Percentiles rank a stretch among this genome's conserved stretches.
These are phyloP conservation scores for Ceratobasidium papillatum DNA, from an alignment of 1,284 basidiomycete genomes.

Conservation along the genomic window DNA sequence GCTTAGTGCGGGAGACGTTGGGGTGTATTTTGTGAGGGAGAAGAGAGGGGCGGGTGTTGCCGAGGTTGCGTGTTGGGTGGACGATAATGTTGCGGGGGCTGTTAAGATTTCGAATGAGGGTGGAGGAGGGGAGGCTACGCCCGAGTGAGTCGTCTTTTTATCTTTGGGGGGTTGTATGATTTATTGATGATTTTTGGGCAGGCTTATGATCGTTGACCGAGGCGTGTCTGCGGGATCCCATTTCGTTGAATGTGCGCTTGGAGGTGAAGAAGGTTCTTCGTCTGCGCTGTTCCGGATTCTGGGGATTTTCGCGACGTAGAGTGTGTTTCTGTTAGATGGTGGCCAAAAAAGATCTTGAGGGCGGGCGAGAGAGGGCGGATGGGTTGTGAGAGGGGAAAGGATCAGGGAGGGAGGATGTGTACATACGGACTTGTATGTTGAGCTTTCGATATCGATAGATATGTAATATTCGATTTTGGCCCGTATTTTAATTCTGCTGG, in stretches of 20 bases:
- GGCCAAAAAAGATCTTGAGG: background rate
- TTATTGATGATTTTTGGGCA: slow-evolving; percentile 50
- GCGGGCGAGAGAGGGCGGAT: background rate
- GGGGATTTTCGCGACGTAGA: slow-evolving; percentile 77
- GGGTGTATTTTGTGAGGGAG: slow-evolving; percentile 74
- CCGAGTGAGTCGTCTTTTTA: slow-evolving; percentile 60
- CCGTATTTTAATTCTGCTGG: background rate
- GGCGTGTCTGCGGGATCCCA: slow-evolving; percentile 80
- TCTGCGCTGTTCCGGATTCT: slow-evolving; percentile 85
- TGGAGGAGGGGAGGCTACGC: slow-evolving; percentile 59
- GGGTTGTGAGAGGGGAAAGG: too few species aligned
- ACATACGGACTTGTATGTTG: background rate
- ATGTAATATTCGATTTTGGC: slow-evolving; percentile 2
- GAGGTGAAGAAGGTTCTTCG: slow-evolving; percentile 79
- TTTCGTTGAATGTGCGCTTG: slow-evolving; percentile 82
- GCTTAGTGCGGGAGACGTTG: slow-evolving; percentile 79
- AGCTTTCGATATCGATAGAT: slow-evolving; percentile 8
- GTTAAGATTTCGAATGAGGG: slow-evolving; percentile 70
- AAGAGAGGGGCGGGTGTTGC: slow-evolving; percentile 62
- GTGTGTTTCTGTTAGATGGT: background rate
- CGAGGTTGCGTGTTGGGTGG: slow-evolving; percentile 84
- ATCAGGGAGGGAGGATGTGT: too few species aligned
- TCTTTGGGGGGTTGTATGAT: background rate
- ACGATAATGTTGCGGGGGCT: slow-evolving; percentile 74
- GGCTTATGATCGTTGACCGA: slow-evolving; percentile 80